Conservation (phyloP, 208 protist genomes). For the Strigomonas galati region DNA sequence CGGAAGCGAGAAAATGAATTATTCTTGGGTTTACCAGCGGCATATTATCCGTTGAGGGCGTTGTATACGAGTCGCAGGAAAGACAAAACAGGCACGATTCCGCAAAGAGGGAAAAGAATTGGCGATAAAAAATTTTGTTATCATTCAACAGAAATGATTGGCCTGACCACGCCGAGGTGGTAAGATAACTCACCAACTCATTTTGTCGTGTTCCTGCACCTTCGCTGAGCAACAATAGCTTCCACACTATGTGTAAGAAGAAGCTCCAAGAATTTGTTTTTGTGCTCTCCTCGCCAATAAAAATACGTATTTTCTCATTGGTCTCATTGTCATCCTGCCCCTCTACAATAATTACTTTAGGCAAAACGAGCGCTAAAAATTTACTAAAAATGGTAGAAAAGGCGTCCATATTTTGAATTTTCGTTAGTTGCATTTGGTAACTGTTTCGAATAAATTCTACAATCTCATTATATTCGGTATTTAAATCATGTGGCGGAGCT, state of each 20-base stretch:
- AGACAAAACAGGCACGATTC: conserved; percentile 55
- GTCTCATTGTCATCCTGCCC: too few relatives aligned
- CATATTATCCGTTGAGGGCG: conserved; percentile 45
- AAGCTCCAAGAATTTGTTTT: too few relatives aligned
- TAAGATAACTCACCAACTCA: conserved; percentile 37
- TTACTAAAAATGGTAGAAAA: too few relatives aligned
- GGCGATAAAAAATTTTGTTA: conserved; percentile 29
- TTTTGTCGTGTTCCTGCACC: conserved; percentile 7
- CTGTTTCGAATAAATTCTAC: background rate
- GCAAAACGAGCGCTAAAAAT: too few relatives aligned
- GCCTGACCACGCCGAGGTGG: conserved; percentile 48
- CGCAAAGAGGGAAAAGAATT: conserved; percentile 41
- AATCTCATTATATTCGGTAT: conserved; percentile 10
- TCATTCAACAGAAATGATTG: conserved; percentile 28
- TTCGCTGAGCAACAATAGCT: conserved; percentile 32
- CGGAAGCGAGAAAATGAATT: conserved; percentile 8
- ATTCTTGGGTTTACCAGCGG: conserved; percentile 50
- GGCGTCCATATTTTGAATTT: too few relatives aligned
- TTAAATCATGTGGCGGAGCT: background rate
- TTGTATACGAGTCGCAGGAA: conserved; percentile 28
- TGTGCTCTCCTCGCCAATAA: too few relatives aligned
- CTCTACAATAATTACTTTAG: too few relatives aligned
- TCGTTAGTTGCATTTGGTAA: too few relatives aligned
- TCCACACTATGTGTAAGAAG: conserved; percentile 51
- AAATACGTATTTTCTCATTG: too few relatives aligned